Percentiles rank a stretch among this genome's conserved stretches.
phyloP scores from a whole-genome alignment of 2,329 filamentous ascomycete species.

The Leptodontidium sp. region DNA sequence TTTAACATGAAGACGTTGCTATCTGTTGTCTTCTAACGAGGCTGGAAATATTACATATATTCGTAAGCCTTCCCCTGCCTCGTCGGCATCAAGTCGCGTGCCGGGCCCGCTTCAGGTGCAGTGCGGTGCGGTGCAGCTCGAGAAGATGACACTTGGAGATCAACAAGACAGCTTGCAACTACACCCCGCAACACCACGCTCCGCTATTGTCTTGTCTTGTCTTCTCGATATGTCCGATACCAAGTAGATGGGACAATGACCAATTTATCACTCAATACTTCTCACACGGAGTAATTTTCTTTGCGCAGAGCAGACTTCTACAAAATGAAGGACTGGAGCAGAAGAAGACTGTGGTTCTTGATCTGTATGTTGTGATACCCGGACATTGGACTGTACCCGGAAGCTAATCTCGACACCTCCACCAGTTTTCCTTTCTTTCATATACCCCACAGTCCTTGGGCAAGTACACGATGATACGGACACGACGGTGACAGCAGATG shows the following conservation, averaged over 20 bases:
- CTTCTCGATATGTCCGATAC: constrained; percentile 27
- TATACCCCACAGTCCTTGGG: constrained; percentile 35
- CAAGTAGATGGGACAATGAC: constrained; percentile 41
- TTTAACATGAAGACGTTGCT: background rate
- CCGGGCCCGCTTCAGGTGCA: constrained; percentile 5
- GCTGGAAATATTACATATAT: background rate
- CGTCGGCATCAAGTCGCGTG: constrained; percentile 11
- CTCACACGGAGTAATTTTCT: constrained; percentile 39
- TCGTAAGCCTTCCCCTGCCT: background rate
- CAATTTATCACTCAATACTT: constrained; percentile 33
- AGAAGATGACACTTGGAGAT: constrained; percentile 21
- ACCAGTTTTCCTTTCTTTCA: constrained; percentile 43
- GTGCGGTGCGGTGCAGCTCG: constrained; percentile 9
- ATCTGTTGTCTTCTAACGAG: background rate
- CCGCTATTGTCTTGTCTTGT: constrained; percentile 2
- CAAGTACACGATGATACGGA: constrained; percentile 37
- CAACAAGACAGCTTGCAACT: constrained; percentile 30
- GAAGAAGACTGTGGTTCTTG: constrained; percentile 46
- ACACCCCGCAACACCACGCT: constrained; percentile 24
- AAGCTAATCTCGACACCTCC: constrained; percentile 20
- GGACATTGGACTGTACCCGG: constrained; percentile 2
- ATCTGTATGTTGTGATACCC: constrained; percentile 41
- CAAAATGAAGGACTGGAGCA: constrained; percentile 45
- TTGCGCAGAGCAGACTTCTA: constrained; percentile 29
- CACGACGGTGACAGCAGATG: constrained; percentile 36